Evolutionary conservation across 148 eudicot species (phyloP).

Genomic region (Spergularia bocconei): DNA sequence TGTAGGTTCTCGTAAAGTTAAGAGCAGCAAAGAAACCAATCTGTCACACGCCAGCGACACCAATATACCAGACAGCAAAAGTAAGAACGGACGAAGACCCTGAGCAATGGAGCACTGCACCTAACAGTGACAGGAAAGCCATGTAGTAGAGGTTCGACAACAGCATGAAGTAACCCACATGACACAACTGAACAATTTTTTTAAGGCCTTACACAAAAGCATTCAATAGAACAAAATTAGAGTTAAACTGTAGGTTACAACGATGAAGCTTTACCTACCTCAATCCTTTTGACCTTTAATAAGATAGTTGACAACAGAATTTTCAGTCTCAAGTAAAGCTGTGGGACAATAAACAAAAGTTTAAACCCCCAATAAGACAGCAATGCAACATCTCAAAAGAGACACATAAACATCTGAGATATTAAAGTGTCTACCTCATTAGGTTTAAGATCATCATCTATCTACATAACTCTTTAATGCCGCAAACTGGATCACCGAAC

Average conservation of each 20-base stretch:
- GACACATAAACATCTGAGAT: constrained; percentile 33
- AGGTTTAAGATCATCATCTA: constrained; percentile 33
- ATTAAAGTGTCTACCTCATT: constrained; percentile 47
- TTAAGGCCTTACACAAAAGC: constrained; percentile 13
- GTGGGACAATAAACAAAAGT: constrained; percentile 41
- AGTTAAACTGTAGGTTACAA: constrained; percentile 20
- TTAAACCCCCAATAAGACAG: constrained; percentile 30
- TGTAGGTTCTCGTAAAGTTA: constrained; percentile 1
- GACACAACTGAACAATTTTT: constrained; percentile 10
- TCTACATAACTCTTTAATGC: constrained; percentile 29
- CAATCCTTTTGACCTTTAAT: constrained; percentile 36
- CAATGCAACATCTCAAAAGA: constrained; percentile 26
- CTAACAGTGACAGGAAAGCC: constrained; percentile 18
- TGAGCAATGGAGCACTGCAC: constrained; percentile 20
- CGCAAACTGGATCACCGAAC: constrained; percentile 26
- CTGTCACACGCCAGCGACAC: too few species aligned
- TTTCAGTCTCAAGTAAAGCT: constrained; percentile 41
- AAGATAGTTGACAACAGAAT: constrained; percentile 38
- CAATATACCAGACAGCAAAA: background rate
- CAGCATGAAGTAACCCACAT: constrained; percentile 11
- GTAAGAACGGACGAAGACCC: background rate
- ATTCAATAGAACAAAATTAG: constrained; percentile 24
- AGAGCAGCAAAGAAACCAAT: background rate
- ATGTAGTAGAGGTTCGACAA: constrained; percentile 11
- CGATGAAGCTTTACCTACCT: constrained; percentile 42